Evolutionary conservation across 306 rosid genomes (phyloP).

Genomic region (Vicia faba): DNA sequence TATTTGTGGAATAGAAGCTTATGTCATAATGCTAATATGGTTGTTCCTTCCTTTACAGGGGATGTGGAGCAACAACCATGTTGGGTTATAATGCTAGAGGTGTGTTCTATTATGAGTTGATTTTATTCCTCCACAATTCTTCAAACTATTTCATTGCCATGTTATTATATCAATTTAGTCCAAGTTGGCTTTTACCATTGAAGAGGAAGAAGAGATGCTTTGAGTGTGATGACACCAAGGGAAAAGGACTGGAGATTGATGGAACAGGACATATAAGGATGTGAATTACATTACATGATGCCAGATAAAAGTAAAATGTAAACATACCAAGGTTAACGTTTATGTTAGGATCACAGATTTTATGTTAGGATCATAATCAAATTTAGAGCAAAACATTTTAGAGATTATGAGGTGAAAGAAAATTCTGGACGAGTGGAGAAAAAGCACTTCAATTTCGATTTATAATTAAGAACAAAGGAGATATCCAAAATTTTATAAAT

Average conservation of each 20-base stretch:
- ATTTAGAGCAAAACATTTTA: too few relatives aligned
- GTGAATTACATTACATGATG: background rate
- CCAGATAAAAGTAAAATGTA: background rate
- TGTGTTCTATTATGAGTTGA: conserved; percentile 44
- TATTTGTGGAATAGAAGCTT: conserved; percentile 20
- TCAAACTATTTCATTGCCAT: conserved; percentile 7
- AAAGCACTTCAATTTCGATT: too few relatives aligned
- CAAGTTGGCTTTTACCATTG: background rate
- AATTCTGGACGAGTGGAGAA: too few relatives aligned
- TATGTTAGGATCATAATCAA: too few relatives aligned
- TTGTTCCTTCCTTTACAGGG: conserved; percentile 51
- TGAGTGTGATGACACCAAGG: background rate
- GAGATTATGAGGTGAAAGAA: too few relatives aligned
- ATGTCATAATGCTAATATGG: conserved; percentile 19
- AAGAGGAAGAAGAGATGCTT: background rate
- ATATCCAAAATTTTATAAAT: too few relatives aligned
- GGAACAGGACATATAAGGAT: background rate
- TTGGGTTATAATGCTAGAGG: conserved; percentile 99
- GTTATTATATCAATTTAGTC: background rate
- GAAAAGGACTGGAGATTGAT: background rate
- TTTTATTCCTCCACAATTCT: conserved; percentile 19
- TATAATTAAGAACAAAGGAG: too few relatives aligned
- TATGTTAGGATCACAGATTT: too few relatives aligned
- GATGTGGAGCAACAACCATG: conserved; percentile 79
- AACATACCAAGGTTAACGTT: background rate